Evolutionary conservation across 1,284 basidiomycete species (phyloP), one percentile per base, ranked within the genome.

Genomic region (Ustilago shanxiensis): DNA sequence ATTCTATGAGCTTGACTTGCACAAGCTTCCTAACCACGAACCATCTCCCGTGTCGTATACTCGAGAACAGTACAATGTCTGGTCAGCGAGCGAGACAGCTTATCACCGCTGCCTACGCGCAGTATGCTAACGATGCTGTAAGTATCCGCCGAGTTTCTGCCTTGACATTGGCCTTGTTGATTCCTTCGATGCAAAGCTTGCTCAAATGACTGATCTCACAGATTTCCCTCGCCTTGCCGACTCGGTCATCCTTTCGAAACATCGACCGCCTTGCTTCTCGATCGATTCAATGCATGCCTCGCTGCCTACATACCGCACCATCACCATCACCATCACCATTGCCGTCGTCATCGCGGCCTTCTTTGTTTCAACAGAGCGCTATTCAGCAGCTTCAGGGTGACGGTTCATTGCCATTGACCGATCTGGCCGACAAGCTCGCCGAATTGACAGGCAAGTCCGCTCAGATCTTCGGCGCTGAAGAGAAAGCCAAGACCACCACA

Each of bases 101-200:
- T 29, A 69, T 78, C 56, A 71, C 67, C 16, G 65, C 72, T 71
- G 66, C 76, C 56, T 78, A 71, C 56, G 71, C 76, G 68, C 76
- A 78, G 68, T 78, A 66, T 26, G 68, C 72, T 24, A 78, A 72
- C 60, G 72, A 78, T 65, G 68, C 72, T 18, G 76, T 78, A 62
- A 68, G 76, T 71, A 31, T 10, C 20, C 22, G 29, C 50, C 16
- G 5, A 16, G 5, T 20, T 16, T 29, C 49, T 52, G 24, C 56
- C 35, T 13, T 51, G n/a, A n/a, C 11, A 29, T 37, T 26, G 47
- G 39, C 39, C 13, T 26, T 20, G 18, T 18, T 33, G 9, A 35
- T 9, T 8, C 14, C 51, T 52, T 22, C 31, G 29, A 22, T 45
- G 60, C 49, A 53, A 52, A 62, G 37, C 66, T 66, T 64, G 66